Conservation (phyloP, 768 basidiomycete species). For the Paxillus involutus region DNA sequence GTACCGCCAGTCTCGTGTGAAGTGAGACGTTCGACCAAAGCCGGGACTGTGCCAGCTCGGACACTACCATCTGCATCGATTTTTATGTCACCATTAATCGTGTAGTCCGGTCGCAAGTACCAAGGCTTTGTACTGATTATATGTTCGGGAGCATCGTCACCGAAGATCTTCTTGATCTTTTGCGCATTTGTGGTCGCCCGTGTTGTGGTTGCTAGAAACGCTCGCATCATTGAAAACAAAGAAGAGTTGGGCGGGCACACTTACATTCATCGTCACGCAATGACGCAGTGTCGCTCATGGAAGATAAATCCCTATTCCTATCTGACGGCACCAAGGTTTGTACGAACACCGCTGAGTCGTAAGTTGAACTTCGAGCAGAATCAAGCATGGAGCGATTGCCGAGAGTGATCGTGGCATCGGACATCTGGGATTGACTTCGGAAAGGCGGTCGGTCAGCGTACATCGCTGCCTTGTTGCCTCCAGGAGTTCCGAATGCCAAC, state of each 20-base stretch:
- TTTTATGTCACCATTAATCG: conserved; percentile 74
- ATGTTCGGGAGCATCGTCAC: conserved; percentile 51
- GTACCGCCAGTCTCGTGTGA: conserved; percentile 85
- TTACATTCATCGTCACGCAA: conserved; percentile 27
- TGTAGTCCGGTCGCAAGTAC: conserved; percentile 85
- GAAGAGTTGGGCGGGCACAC: background rate
- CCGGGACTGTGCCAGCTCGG: conserved; percentile 81
- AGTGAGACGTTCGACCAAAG: conserved; percentile 87
- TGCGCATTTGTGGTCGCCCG: conserved; percentile 35
- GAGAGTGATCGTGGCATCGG: conserved; percentile 33
- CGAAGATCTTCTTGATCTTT: conserved; percentile 72
- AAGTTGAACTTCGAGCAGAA: conserved; percentile 20
- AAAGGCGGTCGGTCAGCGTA: conserved; percentile 28
- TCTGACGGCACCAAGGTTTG: conserved; percentile 28
- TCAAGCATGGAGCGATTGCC: conserved; percentile 24
- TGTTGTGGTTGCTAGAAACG: conserved; percentile 16
- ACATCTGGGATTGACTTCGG: conserved; percentile 35
- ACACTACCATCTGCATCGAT: conserved; percentile 85
- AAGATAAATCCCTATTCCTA: conserved; percentile 13
- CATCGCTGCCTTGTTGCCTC: conserved; percentile 28
- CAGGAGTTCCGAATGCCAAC: conserved; percentile 45
- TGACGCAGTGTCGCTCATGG: conserved; percentile 18
- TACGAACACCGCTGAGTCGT: conserved; percentile 21
- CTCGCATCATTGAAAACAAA: conserved; percentile 1
- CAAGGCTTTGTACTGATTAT: conserved; percentile 61